Evolutionary conservation across 2,329 filamentous ascomycete genomes (phyloP), one percentile per base, ranked within the genome.

Genomic region (Stylonectria norvegica): DNA sequence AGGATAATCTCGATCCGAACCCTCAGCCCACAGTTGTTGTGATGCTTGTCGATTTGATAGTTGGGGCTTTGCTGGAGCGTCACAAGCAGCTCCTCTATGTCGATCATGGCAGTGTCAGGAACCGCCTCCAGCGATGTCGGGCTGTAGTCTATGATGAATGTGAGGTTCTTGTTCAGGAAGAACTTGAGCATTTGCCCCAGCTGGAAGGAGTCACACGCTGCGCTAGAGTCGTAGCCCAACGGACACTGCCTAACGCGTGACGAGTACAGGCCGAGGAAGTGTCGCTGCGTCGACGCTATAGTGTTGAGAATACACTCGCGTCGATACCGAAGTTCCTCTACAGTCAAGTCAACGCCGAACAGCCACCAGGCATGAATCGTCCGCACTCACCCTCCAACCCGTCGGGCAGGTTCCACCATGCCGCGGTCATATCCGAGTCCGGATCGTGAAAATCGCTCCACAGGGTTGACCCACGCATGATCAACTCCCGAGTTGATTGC

Each of bases 161-260:
- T 56, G 0, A 86, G 75, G 19, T 75, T 72, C 49, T 79, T 79
- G 49, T 73, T 72, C 11, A 71, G 66, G 23, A 89, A 75, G 62
- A 89, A 89, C 50, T 80, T 81, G 48, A 88, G 65, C 72, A 86
- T 86, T 63, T 89, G 84, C 16, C 85, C 86, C 1, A 90, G 75
- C 62, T 90, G 86, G 56, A 85, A 90, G 2, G 80, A 82, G 64
- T 90, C 86, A 60, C 86, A 89, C 29, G 84, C 79, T 2, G 75
- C 64, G 46, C 80, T 85, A 2, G 79, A 81, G 55, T 87, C 84
- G 61, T 89, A 89, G 37, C 85, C 85, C 0, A 88, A 72, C 53
- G 79, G 80, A 62, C 86, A 89, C 58, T 89, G 85, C 6, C 69
- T 64, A 20, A 66, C 72, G n/a, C 81, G 78, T 8, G 83, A 85